Evolutionary conservation across 2,329 filamentous ascomycete species (phyloP).

Genomic region (Epichloe coenophiala): DNA sequence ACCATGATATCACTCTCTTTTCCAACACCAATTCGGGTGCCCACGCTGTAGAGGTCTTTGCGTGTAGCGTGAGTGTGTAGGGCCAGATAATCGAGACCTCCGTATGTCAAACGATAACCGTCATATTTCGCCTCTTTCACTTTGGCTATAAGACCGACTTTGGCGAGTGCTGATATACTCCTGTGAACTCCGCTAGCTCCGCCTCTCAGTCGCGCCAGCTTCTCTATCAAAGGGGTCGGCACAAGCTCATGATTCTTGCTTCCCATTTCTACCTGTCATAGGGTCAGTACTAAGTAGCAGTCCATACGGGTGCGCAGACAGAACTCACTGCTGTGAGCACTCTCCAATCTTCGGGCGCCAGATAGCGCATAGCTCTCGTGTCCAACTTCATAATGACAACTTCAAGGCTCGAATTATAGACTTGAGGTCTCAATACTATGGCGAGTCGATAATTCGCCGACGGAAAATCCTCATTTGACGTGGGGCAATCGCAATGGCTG

Average conservation of each 20-base stretch:
- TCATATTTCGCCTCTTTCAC: conserved; percentile 96
- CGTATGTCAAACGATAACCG: conserved; percentile 91
- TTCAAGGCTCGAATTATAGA: background rate
- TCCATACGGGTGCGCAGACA: conserved; percentile 4
- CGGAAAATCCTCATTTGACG: background rate
- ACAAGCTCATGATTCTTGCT: conserved; percentile 97
- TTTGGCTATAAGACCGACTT: conserved; percentile 78
- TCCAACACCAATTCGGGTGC: conserved; percentile 86
- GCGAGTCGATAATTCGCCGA: background rate
- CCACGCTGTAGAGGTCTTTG: conserved; percentile 77
- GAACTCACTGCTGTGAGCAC: conserved; percentile 73
- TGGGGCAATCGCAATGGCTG: background rate
- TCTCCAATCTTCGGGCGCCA: conserved; percentile 86
- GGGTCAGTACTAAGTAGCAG: background rate
- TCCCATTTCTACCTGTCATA: conserved; percentile 68
- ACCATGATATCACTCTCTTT: conserved; percentile 98
- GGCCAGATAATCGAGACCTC: conserved; percentile 93
- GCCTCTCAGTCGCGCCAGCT: conserved; percentile 67
- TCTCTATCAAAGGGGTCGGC: conserved; percentile 76
- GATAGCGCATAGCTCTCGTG: conserved; percentile 82
- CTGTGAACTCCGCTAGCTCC: conserved; percentile 68
- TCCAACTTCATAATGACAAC: conserved; percentile 71
- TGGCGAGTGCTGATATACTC: conserved; percentile 82
- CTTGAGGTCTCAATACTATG: background rate
- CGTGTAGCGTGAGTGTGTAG: conserved; percentile 76